Conservation (phyloP, 2,329 filamentous ascomycete genomes). For the Xylariaceae sp. region DNA sequence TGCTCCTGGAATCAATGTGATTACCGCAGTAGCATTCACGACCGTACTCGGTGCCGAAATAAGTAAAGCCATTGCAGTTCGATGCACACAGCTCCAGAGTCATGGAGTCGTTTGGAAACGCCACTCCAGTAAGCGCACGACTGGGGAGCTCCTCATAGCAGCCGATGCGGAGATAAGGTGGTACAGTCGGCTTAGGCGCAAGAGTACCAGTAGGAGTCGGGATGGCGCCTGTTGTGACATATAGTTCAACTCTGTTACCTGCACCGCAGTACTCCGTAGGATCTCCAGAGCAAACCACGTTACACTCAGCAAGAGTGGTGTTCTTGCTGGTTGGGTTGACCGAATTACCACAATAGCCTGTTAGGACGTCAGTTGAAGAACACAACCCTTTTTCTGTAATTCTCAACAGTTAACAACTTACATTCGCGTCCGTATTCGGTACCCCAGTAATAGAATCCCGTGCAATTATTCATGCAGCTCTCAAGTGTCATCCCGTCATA, state of each 20-base stretch:
- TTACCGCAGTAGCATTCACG: constrained; percentile 52
- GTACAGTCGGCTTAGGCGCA: constrained; percentile 44
- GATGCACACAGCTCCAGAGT: constrained; percentile 48
- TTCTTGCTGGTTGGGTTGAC: constrained; percentile 44
- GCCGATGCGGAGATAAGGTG: constrained; percentile 46
- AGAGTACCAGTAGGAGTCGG: constrained; percentile 46
- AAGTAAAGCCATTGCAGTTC: constrained; percentile 46
- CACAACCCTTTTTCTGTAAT: background rate
- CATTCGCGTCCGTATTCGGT: constrained; percentile 61
- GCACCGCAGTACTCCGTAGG: constrained; percentile 51
- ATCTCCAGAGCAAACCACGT: constrained; percentile 52
- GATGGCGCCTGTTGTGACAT: constrained; percentile 48
- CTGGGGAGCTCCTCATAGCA: constrained; percentile 50
- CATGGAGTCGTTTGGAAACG: constrained; percentile 45
- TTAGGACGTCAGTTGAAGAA: constrained; percentile 20
- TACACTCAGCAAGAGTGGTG: constrained; percentile 45
- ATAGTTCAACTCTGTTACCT: constrained; percentile 52
- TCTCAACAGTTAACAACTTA: constrained; percentile 36
- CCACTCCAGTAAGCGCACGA: constrained; percentile 46
- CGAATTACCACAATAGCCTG: constrained; percentile 56
- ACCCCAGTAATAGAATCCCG: constrained; percentile 55
- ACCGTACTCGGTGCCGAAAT: constrained; percentile 49
- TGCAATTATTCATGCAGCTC: constrained; percentile 54
- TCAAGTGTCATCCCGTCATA: constrained; percentile 59
- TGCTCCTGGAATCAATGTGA: constrained; percentile 43